Percentiles rank a stretch among this genome's conserved stretches.
Evolutionary conservation across 371 early-diverging fungal species (phyloP).

Genomic region (Lichtheimia ornata): DNA sequence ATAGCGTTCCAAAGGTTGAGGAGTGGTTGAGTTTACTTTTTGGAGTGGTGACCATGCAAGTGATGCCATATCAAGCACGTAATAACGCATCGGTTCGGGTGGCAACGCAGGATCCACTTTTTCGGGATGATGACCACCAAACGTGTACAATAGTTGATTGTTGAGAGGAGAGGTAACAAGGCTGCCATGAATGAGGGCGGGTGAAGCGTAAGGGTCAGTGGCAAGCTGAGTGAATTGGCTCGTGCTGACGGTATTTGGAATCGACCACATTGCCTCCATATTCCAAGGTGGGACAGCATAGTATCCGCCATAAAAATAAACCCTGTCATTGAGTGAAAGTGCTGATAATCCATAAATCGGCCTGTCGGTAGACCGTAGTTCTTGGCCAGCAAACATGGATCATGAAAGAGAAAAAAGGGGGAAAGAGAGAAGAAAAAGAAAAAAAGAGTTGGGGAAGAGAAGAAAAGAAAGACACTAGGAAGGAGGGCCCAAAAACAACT

Average conservation of each 20-base stretch:
- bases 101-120: constrained; percentile 8
- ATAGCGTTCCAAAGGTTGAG: constrained; percentile 27
- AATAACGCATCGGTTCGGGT: constrained; percentile 31
- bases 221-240: constrained; percentile 19
- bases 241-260: constrained; percentile 11
- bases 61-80: constrained; percentile 14
- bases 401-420: no score
- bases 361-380: constrained; percentile 28
- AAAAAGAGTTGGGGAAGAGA: background rate
- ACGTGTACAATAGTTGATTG: constrained; percentile 17
- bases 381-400: constrained; percentile 25
- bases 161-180: constrained; percentile 7
- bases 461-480: no score
- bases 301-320: constrained; percentile 36
- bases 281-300: constrained; percentile 33
- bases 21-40: constrained; percentile 4
- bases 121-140: constrained; percentile 34
- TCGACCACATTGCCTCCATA: constrained; percentile 32
- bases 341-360: constrained; percentile 31
- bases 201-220: constrained; percentile 34
- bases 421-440: background rate
- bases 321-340: constrained; percentile 22
- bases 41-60: constrained; percentile 31
- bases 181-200: constrained; percentile 26
- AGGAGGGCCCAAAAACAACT: no score